phyloP scores from a whole-genome alignment of 1,284 basidiomycete species.

The Athelia psychrophila region DNA sequence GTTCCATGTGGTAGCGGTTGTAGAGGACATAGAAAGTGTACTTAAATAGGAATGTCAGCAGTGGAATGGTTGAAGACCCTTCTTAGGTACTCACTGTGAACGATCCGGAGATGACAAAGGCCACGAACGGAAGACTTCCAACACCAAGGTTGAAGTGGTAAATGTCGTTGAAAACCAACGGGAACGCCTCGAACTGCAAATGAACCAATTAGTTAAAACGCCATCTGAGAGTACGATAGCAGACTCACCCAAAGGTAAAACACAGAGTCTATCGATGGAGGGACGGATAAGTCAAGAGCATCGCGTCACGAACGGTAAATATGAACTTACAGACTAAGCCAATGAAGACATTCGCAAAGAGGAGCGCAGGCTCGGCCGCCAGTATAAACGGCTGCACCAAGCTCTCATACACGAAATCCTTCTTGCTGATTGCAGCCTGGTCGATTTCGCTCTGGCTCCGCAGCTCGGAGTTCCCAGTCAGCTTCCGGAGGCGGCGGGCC shows the following conservation, averaged over 20 bases:
- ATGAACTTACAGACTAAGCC: conserved; percentile 29
- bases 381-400: conserved; percentile 38
- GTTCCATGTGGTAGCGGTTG: background rate
- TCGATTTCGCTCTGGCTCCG: conserved; percentile 24
- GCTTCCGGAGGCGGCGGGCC: conserved; percentile 21
- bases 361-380: conserved; percentile 38
- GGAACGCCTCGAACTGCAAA: conserved; percentile 31
- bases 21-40: background rate
- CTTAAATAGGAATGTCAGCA: conserved; percentile 19
- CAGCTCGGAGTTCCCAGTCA: conserved; percentile 24
- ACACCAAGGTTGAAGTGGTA: conserved; percentile 35
- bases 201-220: conserved; percentile 26
- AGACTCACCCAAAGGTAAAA: conserved; percentile 19
- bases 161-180: conserved; percentile 29
- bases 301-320: background rate
- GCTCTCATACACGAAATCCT: conserved; percentile 20
- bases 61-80: conserved; percentile 23
- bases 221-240: too few species aligned
- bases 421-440: conserved; percentile 13
- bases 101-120: conserved; percentile 31
- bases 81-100: conserved; percentile 4
- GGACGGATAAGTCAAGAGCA: background rate
- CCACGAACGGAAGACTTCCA: conserved; percentile 45
- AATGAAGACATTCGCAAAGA: conserved; percentile 43
- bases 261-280: conserved; percentile 21